Percentiles rank a stretch among this genome's conserved stretches.
phyloP scores from a whole-genome alignment of 2,329 filamentous ascomycete species.

The Claviceps pusilla region DNA sequence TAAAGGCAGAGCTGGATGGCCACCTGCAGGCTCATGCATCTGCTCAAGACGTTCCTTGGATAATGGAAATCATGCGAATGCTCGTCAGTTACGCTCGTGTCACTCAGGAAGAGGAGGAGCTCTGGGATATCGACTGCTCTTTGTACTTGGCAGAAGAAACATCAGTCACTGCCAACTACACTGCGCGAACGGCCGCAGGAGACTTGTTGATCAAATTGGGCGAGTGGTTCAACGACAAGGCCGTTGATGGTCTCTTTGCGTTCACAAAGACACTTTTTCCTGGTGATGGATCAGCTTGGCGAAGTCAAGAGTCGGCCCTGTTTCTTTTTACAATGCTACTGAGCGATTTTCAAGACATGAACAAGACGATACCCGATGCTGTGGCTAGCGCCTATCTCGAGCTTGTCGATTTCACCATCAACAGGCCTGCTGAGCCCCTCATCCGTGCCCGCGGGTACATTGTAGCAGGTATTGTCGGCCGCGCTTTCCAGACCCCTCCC shows the following conservation, averaged over 20 bases:
- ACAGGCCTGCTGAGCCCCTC: conserved; percentile 53
- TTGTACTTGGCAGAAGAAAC: conserved; percentile 91
- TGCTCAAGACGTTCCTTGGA: conserved; percentile 57
- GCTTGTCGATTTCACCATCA: conserved; percentile 65
- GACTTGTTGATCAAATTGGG: conserved; percentile 85
- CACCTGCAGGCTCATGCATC: conserved; percentile 50
- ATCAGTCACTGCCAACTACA: conserved; percentile 90
- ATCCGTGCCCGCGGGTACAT: conserved; percentile 77
- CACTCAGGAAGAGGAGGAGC: conserved; percentile 76
- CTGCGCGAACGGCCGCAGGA: conserved; percentile 78
- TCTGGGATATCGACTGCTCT: conserved; percentile 96
- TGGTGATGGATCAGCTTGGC: conserved; percentile 35
- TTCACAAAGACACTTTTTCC: conserved; percentile 64
- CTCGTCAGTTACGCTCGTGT: conserved; percentile 78
- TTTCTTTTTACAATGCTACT: conserved; percentile 76
- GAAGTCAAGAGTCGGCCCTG: conserved; percentile 62
- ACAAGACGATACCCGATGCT: conserved; percentile 53
- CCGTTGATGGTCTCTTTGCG: conserved; percentile 63
- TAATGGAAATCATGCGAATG: conserved; percentile 75
- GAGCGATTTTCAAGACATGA: conserved; percentile 67
- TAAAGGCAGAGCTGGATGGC: conserved; percentile 74
- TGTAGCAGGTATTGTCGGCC: conserved; percentile 64
- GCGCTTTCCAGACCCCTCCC: conserved; percentile 48
- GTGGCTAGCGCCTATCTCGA: conserved; percentile 62
- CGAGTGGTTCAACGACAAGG: conserved; percentile 67